phyloP scores from a whole-genome alignment of 345 rosid genomes.

The Salix udensis region DNA sequence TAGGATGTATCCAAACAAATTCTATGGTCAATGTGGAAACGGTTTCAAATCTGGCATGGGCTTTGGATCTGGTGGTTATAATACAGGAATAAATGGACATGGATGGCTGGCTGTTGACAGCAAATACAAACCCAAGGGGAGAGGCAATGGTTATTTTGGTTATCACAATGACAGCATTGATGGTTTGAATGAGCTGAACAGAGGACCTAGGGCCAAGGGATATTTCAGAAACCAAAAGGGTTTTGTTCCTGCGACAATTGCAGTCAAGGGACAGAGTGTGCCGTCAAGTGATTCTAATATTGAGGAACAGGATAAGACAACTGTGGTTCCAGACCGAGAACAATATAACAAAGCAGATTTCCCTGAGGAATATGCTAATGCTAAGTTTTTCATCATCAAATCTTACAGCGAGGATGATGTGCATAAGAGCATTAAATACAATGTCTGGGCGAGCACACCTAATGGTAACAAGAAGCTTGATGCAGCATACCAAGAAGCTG shows the following conservation, averaged over 20 bases:
- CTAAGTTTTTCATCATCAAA: constrained; percentile 83
- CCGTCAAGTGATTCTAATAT: constrained; percentile 26
- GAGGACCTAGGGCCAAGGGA: constrained; percentile 86
- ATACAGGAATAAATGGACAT: constrained; percentile 52
- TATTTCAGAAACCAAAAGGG: constrained; percentile 56
- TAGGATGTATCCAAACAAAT: constrained; percentile 65
- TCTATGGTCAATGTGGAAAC: constrained; percentile 63
- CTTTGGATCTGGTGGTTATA: constrained; percentile 67
- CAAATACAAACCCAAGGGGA: constrained; percentile 65
- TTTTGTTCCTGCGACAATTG: constrained; percentile 30
- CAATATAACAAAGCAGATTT: constrained; percentile 70
- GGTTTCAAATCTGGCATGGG: constrained; percentile 60
- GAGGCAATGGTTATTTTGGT: constrained; percentile 61
- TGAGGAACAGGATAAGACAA: constrained; percentile 41
- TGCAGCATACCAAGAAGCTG: constrained; percentile 80
- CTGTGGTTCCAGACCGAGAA: constrained; percentile 46
- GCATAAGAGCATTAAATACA: constrained; percentile 87
- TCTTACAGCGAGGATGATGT: constrained; percentile 99
- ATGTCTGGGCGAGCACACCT: constrained; percentile 94
- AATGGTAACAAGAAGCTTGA: constrained; percentile 93
- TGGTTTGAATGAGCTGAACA: constrained; percentile 80
- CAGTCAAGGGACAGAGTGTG: constrained; percentile 51
- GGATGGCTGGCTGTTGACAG: constrained; percentile 61
- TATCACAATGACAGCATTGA: constrained; percentile 59
- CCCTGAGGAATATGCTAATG: constrained; percentile 55